Evolutionary conservation across 164 flowering plant genomes (phyloP).

Genomic region (Warburgia ugandensis): DNA sequence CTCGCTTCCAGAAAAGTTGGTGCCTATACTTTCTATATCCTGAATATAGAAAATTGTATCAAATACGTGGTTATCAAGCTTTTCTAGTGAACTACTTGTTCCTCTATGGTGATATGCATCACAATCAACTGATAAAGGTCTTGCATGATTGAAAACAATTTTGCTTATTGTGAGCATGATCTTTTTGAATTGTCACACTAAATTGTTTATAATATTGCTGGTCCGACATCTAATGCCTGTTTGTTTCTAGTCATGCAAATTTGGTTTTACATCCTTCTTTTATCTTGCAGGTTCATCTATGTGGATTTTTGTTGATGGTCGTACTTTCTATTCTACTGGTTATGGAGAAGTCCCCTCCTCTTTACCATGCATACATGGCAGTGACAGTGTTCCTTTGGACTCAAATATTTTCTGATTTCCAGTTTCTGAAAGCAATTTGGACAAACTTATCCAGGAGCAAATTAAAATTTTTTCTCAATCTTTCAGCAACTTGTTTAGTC

Average conservation of each 20-base stretch:
- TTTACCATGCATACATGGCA: constrained; percentile 72
- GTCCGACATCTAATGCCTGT: no score
- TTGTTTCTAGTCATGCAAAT: constrained; percentile 1
- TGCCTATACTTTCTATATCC: no score
- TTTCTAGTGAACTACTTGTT: neutral
- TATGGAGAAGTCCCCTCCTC: constrained; percentile 77
- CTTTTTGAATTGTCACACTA: no score
- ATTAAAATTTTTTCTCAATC: constrained; percentile 29
- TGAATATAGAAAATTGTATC: no score
- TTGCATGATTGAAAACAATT: neutral
- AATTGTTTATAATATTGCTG: no score
- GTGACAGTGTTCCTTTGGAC: constrained; percentile 90
- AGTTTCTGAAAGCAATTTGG: constrained; percentile 54
- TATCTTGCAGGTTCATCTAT: constrained; percentile 50
- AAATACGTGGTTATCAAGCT: no score
- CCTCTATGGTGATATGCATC: neutral
- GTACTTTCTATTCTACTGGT: constrained; percentile 33
- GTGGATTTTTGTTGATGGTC: constrained; percentile 57
- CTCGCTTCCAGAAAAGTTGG: no score
- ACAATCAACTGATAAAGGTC: neutral
- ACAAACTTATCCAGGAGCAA: constrained; percentile 33
- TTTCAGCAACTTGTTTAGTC: constrained; percentile 35
- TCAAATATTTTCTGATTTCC: constrained; percentile 58
- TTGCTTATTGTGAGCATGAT: neutral
- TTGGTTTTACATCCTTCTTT: constrained; percentile 2